Conservation (phyloP, 768 basidiomycete species). For the Gyrodon lividus region DNA sequence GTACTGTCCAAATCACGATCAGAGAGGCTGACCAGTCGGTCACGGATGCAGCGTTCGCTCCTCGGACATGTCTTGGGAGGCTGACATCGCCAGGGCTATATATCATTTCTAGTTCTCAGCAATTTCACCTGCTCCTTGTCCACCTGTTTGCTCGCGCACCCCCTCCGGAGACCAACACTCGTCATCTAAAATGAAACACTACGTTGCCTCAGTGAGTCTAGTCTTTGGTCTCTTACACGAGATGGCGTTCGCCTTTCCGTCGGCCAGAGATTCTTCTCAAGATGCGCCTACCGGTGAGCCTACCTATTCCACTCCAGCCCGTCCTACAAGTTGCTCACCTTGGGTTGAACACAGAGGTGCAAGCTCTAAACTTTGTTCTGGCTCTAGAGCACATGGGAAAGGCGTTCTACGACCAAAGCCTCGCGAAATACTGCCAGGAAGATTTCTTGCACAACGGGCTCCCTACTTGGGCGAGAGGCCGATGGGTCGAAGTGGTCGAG, state of each 20-base stretch:
- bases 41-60: neutral
- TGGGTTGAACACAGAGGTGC: neutral
- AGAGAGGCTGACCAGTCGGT: neutral
- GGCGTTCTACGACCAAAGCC: conserved; percentile 43
- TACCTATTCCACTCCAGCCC: neutral
- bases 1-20: neutral
- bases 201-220: neutral
- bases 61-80: neutral
- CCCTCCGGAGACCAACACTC: neutral
- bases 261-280: neutral
- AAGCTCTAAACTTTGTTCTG: conserved; percentile 47
- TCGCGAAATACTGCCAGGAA: conserved; percentile 44
- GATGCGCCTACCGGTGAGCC: neutral
- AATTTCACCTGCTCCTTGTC: neutral
- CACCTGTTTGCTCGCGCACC: neutral
- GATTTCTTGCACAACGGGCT: conserved; percentile 51
- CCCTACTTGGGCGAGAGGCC: conserved; percentile 46
- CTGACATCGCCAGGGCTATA: neutral
- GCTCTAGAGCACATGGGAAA: conserved; percentile 48
- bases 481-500: conserved; percentile 49
- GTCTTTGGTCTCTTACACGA: neutral
- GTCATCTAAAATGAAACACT: neutral
- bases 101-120: neutral
- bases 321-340: neutral
- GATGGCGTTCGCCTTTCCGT: neutral